Evolutionary conservation across 352 stramenopile species (phyloP), one percentile per base, ranked within the genome.

Genomic region (Phytophthora litchii): DNA sequence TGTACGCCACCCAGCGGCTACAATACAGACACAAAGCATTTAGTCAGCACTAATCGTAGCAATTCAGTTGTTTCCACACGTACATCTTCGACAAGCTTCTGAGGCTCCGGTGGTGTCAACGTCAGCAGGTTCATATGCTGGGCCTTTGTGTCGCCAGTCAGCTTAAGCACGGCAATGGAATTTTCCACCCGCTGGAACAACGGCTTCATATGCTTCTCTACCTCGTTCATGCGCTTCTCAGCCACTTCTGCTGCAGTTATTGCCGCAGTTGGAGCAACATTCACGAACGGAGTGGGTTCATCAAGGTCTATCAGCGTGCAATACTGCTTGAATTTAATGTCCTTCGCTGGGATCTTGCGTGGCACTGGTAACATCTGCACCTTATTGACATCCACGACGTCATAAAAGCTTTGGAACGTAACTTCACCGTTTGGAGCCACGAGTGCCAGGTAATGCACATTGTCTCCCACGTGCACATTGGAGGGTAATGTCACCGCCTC

Each of bases 71-170:
- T 34, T 40, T 14, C 7, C 21, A 20, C 1, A 66, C 67, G 41
- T 60, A 75, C 68, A 54, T 66, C 52, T 14, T 60, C 48, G 34
- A 55, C 35, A 45, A 61, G n/a, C 19, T 53, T 49, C 36, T 69
- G 42, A 5, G 48, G 20, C n/a, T 52, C 19, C 0, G 59, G 19
- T 4, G 62, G 32, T 20, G 54, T 50, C n/a, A 70, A 36, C 1
- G 67, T 62, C 20, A 84, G 50, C 47, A 89, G 46, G 14, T 89
- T 76, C 38, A 89, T 72, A 17, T 71, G 54, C 44, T 76, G 60
- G 12, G 20, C 38, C 11, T 56, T 45, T 23, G 63, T 29, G 17
- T 64, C 54, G 3, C 53, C 43, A 10, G 66, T 67, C 16, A 51
- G 47, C 31, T 64, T 72, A 3, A 40, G 34, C 21, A 89, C 60